Evolutionary conservation across 306 rosid species (phyloP), one percentile per base, ranked within the genome.

Genomic region (Mimosa bimucronata): DNA sequence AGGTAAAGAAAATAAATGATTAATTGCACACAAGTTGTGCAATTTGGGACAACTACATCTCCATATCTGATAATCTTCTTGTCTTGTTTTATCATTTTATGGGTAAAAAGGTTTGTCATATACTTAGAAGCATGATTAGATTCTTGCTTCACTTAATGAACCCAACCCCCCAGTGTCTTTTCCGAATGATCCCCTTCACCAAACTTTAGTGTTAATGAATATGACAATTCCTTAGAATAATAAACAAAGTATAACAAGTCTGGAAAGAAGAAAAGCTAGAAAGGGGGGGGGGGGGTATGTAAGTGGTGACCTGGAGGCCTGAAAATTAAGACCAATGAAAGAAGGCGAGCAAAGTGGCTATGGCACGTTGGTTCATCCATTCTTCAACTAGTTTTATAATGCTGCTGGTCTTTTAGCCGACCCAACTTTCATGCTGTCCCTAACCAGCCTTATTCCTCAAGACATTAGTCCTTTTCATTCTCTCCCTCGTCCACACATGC

Each of bases 321-420:
- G 82, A 66, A 37, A 84, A 76, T 78, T 71, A 78, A 72, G 80
- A 75, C 79, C 71, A 68, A 74, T 60, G 69, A 73, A 66, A 55
- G 76, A 73, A 78, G 53, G 45, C 26, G 55, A 62, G 67, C 76
- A 70, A 80, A 70, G 89, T 83, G 86, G 84, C 34, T 72, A 12
- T 66, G 84, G 79, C 91, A 89, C 87, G 80, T 88, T 84, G 89
- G 85, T 82, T 82, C 75, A 79, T 80, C 77, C 48, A 68, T 86
- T 88, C 70, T 79, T 80, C 85, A 85, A 60, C 86, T 87, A 90
- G 89, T 81, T 89, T 89, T 77, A 76, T 76, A 71, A 90, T 93
- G 79, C 21, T 94, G 98, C 77, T 77, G 50, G 76, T 77, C 87
- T 87, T 90, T 94, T 91, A 86, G 83, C 97, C 91, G 96, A 94